Conservation (phyloP, 352 stramenopile genomes). For the Phytophthora europaea region DNA sequence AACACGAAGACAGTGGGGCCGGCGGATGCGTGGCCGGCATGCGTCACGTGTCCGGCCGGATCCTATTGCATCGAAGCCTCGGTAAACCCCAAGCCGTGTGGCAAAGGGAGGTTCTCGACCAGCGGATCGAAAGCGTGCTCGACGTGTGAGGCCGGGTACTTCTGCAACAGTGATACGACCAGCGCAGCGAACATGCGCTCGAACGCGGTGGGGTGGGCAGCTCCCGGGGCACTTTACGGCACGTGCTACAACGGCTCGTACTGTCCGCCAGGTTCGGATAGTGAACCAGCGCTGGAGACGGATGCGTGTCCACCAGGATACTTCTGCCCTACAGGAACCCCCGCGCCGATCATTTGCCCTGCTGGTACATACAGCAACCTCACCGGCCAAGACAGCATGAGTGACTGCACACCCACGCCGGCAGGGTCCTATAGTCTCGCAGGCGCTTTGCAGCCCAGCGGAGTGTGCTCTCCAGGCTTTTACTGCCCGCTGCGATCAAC, state of each 20-base stretch:
- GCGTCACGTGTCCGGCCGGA: conserved; percentile 80
- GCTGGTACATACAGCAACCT: conserved; percentile 89
- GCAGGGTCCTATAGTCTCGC: conserved; percentile 76
- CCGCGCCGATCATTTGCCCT: conserved; percentile 77
- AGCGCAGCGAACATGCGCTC: conserved; percentile 72
- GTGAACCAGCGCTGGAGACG: conserved; percentile 72
- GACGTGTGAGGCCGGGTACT: conserved; percentile 76
- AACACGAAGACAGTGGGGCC: conserved; percentile 78
- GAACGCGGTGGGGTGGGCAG: conserved; percentile 62
- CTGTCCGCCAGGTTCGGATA: conserved; percentile 72
- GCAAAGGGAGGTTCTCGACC: conserved; percentile 69
- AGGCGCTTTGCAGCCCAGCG: conserved; percentile 65
- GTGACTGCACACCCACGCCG: conserved; percentile 80
- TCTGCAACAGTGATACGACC: conserved; percentile 80
- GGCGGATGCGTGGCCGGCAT: conserved; percentile 64
- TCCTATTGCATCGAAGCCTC: conserved; percentile 85
- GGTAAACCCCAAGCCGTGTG: conserved; percentile 69
- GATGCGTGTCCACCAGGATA: conserved; percentile 87
- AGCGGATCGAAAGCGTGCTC: conserved; percentile 67
- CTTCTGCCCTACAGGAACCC: conserved; percentile 81
- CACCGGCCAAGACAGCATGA: conserved; percentile 76
- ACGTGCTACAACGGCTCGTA: conserved; percentile 92
- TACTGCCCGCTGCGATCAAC: conserved; percentile 87
- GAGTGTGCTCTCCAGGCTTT: conserved; percentile 76
- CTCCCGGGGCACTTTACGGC: conserved; percentile 68